Base-by-base conservation (phyloP, 148 eudicot species). In the Agrostemma githago region DNA sequence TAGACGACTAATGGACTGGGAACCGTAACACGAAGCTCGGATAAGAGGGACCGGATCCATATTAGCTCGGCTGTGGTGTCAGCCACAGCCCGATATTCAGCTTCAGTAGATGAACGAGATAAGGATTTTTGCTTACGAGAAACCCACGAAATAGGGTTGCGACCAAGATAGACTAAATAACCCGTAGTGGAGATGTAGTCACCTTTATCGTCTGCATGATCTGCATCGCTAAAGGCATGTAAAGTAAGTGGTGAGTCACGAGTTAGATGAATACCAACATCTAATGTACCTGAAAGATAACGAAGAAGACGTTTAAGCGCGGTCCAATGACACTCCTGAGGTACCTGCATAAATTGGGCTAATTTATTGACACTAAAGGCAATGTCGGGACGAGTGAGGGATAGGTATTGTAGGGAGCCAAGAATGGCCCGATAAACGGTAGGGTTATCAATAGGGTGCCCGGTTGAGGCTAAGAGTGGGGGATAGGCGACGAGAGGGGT, bases 281-380 rank as follows among this genome's bases (percentile, higher is more conserved):
- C 4, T 1, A 54, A 11, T 1, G 80, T 56, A 8, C 53, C 75
- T 2, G 5, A 11, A 0, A 77, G 53, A 21, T 71, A 77, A 3
- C 75, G 70, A 3, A 77, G 53, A 2, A 77, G 54, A 1, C 72
- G 76, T 51, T 78, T 78, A 0, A 72, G 39, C n/a, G 73, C 71
- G 1, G 5, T 16, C 80, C 80, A 78, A 66, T 78, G 80, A 12
- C 12, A 12, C 0, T 44, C 19, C 17, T 60, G 16, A 1, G 77
- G 81, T 2, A 6, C 2, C 6, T 73, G 81, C 73, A 78, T 70
- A 12, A 20, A 78, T 37, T 78, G 73, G 3, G 81, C 67, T 6
- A 78, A 51, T 2, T 34, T 19, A 53, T 66, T 73, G 15, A 78
- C 76, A 2, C 59, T 8, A 17, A 15, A 73, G 1, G 77, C 73